phyloP scores from a whole-genome alignment of 2,329 filamentous ascomycete genomes.

The Aureobasidium sp. region DNA sequence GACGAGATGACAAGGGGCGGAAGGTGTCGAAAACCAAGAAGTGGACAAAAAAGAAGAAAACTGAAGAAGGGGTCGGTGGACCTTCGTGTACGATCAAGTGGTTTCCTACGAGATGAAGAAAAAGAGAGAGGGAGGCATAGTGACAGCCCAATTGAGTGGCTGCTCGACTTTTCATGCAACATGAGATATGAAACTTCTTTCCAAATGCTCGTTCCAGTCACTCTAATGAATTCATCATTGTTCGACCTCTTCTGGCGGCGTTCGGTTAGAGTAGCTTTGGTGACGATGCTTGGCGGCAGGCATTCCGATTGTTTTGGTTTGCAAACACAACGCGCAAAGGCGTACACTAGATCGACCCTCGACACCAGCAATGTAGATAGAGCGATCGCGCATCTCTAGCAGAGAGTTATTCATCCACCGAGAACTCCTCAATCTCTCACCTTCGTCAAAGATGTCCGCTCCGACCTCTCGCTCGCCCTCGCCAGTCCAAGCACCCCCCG shows the following conservation, averaged over 20 bases:
- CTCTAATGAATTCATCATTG: not conserved
- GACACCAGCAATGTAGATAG: not conserved
- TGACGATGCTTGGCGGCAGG: not conserved
- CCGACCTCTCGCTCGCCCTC: slow-evolving; percentile 34
- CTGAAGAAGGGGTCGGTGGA: not conserved
- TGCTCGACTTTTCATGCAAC: not conserved
- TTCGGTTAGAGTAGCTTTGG: too few species aligned
- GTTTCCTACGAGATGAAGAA: not conserved
- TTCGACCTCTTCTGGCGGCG: too few species aligned
- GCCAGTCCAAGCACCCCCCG: slow-evolving; percentile 33
- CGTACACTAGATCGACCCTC: not conserved
- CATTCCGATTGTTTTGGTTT: not conserved
- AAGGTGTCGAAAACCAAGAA: not conserved
- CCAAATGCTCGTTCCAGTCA: not conserved
- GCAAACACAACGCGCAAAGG: slow-evolving; percentile 2
- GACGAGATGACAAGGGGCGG: not conserved
- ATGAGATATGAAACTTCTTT: slow-evolving; percentile 5
- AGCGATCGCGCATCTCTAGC: slow-evolving; percentile 1
- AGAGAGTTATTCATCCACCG: not conserved
- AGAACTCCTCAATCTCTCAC: not conserved
- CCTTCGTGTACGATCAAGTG: not conserved
- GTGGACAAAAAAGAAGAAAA: not conserved
- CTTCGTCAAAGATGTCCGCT: not conserved
- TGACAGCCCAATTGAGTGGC: not conserved
- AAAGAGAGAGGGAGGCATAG: not conserved